Evolutionary conservation across 768 basidiomycete genomes (phyloP).

Genomic region (Melanogaster broomeanus): DNA sequence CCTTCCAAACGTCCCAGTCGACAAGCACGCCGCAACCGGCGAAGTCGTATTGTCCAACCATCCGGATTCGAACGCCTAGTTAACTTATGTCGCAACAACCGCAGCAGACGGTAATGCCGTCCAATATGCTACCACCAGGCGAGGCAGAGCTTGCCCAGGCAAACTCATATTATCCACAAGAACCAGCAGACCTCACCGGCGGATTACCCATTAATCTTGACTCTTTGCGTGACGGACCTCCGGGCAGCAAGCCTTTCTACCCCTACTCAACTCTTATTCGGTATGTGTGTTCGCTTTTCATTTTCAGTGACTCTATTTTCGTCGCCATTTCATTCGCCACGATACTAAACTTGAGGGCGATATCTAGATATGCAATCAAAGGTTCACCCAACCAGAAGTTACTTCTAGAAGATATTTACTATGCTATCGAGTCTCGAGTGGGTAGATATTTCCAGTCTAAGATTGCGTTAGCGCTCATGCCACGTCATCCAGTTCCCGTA

Average conservation of each 20-base stretch:
- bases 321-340: slow-evolving; percentile 1
- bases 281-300: slow-evolving; percentile 43
- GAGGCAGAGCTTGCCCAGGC: slow-evolving; percentile 54
- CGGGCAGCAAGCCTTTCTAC: slow-evolving; percentile 88
- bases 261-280: slow-evolving; percentile 90
- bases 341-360: slow-evolving; percentile 9
- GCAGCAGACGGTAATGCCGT: slow-evolving; percentile 57
- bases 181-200: slow-evolving; percentile 77
- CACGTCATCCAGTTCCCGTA: slow-evolving; percentile 70
- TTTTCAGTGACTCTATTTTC: slow-evolving; percentile 1
- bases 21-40: slow-evolving; percentile 20
- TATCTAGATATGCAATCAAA: slow-evolving; percentile 81
- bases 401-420: slow-evolving; percentile 87
- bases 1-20: slow-evolving; percentile 26
- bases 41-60: slow-evolving; percentile 9
- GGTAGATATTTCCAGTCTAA: slow-evolving; percentile 29
- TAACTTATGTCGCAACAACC: slow-evolving; percentile 50
- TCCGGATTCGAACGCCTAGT: slow-evolving; percentile 6
- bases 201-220: slow-evolving; percentile 86
- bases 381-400: slow-evolving; percentile 87
- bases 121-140: slow-evolving; percentile 59
- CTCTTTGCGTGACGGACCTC: slow-evolving; percentile 83
- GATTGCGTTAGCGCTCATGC: slow-evolving; percentile 6
- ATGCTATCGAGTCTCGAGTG: slow-evolving; percentile 87
- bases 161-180: slow-evolving; percentile 70